A percentile compares a stretch with the other conserved stretches of the same genome.
phyloP scores from a whole-genome alignment of 495 filamentous ascomycete species.

The Annulohypoxylon stygium region DNA sequence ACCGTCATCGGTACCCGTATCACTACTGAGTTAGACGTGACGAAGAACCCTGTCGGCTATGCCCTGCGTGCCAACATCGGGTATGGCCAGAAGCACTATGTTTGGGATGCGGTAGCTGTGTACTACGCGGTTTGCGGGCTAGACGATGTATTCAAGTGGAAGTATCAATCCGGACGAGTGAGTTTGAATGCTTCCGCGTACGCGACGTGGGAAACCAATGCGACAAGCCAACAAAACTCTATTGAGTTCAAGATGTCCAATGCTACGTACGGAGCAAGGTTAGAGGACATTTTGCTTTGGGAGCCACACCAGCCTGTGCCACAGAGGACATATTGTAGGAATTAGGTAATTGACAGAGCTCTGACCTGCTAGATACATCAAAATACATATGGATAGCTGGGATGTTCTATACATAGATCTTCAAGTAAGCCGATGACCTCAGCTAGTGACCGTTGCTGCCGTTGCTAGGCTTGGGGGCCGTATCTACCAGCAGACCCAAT shows the following conservation, averaged over 20 bases:
- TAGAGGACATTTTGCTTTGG: constrained; percentile 50
- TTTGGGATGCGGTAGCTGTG: constrained; percentile 72
- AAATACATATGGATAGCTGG: neutral
- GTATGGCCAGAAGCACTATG: constrained; percentile 77
- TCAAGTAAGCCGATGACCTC: constrained; percentile 5
- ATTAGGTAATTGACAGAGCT: neutral
- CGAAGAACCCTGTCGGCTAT: constrained; percentile 49
- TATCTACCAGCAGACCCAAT: neutral
- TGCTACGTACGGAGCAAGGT: constrained; percentile 43
- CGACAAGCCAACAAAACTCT: constrained; percentile 45
- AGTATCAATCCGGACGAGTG: constrained; percentile 43
- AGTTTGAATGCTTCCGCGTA: constrained; percentile 41
- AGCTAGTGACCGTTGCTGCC: neutral
- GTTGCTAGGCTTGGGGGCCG: neutral
- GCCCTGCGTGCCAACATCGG: constrained; percentile 62
- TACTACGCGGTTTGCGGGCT: constrained; percentile 52
- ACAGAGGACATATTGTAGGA: constrained; percentile 34
- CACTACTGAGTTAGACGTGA: constrained; percentile 42
- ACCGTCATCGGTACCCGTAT: constrained; percentile 47
- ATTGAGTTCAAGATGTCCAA: constrained; percentile 46
- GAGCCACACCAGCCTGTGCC: constrained; percentile 38
- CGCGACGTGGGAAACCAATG: constrained; percentile 44
- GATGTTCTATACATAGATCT: constrained; percentile 11
- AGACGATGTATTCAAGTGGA: constrained; percentile 49
- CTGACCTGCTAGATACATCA: neutral